Conservation (phyloP, 2,329 filamentous ascomycete species). For the Lasiodiplodia hormozganensis region DNA sequence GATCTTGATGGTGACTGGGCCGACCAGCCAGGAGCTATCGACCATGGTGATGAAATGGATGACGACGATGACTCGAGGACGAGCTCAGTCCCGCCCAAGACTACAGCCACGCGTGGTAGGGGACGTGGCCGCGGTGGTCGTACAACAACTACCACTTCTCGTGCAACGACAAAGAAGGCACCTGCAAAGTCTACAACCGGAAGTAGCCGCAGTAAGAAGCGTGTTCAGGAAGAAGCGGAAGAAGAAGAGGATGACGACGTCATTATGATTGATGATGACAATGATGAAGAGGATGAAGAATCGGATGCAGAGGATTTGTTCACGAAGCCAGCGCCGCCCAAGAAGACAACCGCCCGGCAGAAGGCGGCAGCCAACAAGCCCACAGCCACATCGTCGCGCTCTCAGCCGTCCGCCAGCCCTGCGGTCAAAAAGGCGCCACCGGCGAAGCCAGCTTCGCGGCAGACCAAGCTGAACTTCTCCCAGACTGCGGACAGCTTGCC, state of each 20-base stretch:
- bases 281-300: slow-evolving; percentile 57
- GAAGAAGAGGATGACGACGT: slow-evolving; percentile 50
- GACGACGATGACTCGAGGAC: slow-evolving; percentile 38
- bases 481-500: slow-evolving; percentile 44
- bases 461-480: slow-evolving; percentile 52
- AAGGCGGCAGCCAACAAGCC: slow-evolving; percentile 39
- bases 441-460: slow-evolving; percentile 38
- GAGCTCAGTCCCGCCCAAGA: slow-evolving; percentile 43
- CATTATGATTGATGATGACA: slow-evolving; percentile 50
- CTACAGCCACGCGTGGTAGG: slow-evolving; percentile 54
- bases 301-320: slow-evolving; percentile 38
- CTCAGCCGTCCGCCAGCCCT: slow-evolving; percentile 34
- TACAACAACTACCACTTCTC: slow-evolving; percentile 47
- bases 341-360: slow-evolving; percentile 32
- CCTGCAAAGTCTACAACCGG: slow-evolving; percentile 39
- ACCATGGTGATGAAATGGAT: slow-evolving; percentile 57
- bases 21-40: slow-evolving; percentile 73
- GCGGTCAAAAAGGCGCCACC: slow-evolving; percentile 35
- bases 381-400: slow-evolving; percentile 34
- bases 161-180: slow-evolving; percentile 43
- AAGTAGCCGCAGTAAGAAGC: slow-evolving; percentile 49
- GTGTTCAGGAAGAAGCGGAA: slow-evolving; percentile 48
- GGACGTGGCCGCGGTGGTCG: slow-evolving; percentile 53
- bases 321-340: slow-evolving; percentile 41
- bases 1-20: slow-evolving; percentile 88